Conservation (phyloP, 2,329 filamentous ascomycete species). For the Aspergillus floridensis region DNA sequence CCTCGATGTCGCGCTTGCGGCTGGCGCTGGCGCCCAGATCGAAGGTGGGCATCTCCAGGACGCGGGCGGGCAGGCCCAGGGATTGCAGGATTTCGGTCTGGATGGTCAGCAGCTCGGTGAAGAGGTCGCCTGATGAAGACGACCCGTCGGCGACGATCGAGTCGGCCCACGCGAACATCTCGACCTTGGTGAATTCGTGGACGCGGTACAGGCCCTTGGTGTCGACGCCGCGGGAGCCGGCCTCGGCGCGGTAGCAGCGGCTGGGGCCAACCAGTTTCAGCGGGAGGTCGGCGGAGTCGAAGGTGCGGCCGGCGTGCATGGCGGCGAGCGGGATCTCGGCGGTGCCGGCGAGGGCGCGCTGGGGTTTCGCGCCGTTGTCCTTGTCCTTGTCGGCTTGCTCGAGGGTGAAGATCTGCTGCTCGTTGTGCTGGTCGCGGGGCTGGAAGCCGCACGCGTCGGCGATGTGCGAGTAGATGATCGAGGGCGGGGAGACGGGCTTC, state of each 20-base stretch:
- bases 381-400: conserved; percentile 64
- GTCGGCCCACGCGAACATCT: conserved; percentile 89
- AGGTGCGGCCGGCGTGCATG: conserved; percentile 73
- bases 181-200: conserved; percentile 98
- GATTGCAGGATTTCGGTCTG: conserved; percentile 78
- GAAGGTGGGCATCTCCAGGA: conserved; percentile 85
- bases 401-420: conserved; percentile 87
- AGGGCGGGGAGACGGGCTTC: conserved; percentile 78
- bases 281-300: conserved; percentile 67
- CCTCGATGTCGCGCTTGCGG: conserved; percentile 90
- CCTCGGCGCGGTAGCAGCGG: conserved; percentile 93
- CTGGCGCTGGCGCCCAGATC: conserved; percentile 87
- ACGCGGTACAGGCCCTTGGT: conserved; percentile 95
- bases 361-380: conserved; percentile 50
- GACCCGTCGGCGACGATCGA: conserved; percentile 46
- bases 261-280: conserved; percentile 78
- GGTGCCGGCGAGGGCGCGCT: conserved; percentile 77
- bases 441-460: conserved; percentile 90
- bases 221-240: conserved; percentile 81
- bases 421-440: conserved; percentile 82
- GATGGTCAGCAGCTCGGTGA: conserved; percentile 81
- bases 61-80: conserved; percentile 77
- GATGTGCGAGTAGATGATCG: conserved; percentile 87
- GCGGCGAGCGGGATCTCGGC: conserved; percentile 93
- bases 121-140: conserved; percentile 51